Evolutionary conservation across 1,139 yeast species (phyloP).

Genomic region (Debaryomyces robertsiae): DNA sequence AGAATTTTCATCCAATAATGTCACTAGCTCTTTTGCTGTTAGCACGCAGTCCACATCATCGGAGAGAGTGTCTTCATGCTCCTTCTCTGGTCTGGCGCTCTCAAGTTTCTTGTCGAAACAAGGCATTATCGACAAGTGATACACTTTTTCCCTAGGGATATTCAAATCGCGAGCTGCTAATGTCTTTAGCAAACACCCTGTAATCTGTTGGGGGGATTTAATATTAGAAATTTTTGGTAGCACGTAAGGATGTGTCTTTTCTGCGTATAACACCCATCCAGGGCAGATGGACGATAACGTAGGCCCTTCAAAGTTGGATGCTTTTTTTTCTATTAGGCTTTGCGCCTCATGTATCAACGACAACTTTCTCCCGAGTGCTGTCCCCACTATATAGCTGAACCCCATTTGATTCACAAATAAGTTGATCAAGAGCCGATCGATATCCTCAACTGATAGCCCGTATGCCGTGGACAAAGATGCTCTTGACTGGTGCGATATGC

Average conservation of each 20-base stretch:
- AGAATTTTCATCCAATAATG: slow-evolving; percentile 58
- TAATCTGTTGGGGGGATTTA: slow-evolving; percentile 91
- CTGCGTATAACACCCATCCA: slow-evolving; percentile 96
- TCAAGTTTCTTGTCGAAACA: slow-evolving; percentile 96
- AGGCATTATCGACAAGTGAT: slow-evolving; percentile 90
- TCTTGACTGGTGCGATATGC: slow-evolving; percentile 85
- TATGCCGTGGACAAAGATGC: slow-evolving; percentile 79
- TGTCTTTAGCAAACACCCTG: slow-evolving; percentile 76
- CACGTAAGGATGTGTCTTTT: slow-evolving; percentile 88
- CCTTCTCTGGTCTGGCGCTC: slow-evolving; percentile 80
- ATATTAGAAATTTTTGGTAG: slow-evolving; percentile 62
- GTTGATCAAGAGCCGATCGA: slow-evolving; percentile 63
- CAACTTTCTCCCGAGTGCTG: slow-evolving; percentile 76
- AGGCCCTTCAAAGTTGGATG: slow-evolving; percentile 37
- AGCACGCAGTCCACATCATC: slow-evolving; percentile 90
- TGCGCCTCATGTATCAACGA: slow-evolving; percentile 63
- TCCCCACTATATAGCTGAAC: slow-evolving; percentile 77
- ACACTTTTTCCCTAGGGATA: slow-evolving; percentile 46
- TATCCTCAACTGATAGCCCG: slow-evolving; percentile 50
- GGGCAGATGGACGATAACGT: slow-evolving; percentile 77
- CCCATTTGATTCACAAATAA: slow-evolving; percentile 65
- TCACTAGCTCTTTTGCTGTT: slow-evolving; percentile 84
- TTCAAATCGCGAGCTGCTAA: slow-evolving; percentile 46
- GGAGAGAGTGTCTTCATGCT: slow-evolving; percentile 22
- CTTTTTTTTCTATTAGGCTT: slow-evolving; percentile 42